phyloP scores from a whole-genome alignment of 352 stramenopile species.

The Stramenopiles sp. region DNA sequence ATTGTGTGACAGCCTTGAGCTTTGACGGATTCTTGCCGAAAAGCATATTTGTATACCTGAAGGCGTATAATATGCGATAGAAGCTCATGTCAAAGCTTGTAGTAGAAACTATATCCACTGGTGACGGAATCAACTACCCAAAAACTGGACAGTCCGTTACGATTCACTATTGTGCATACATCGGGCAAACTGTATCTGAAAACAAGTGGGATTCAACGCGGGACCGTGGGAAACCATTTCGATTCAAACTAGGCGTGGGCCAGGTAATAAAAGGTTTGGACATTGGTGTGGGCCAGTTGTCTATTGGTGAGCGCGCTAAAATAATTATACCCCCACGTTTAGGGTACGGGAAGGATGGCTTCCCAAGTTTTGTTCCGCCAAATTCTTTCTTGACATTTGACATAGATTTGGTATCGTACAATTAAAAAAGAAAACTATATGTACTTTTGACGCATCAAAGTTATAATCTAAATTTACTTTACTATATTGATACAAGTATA shows the following conservation, averaged over 20 bases:
- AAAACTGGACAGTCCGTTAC: conserved; percentile 43
- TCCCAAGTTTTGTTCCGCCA: conserved; percentile 57
- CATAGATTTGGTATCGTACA: conserved; percentile 68
- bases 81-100: conserved; percentile 39
- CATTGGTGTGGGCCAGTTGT: conserved; percentile 80
- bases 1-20: no score
- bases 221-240: conserved; percentile 2
- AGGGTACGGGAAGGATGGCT: conserved; percentile 68
- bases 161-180: conserved; percentile 52
- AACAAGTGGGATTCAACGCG: neutral
- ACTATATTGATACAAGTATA: no score
- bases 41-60: no score
- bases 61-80: conserved; percentile 34
- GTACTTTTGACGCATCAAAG: no score
- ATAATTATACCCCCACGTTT: conserved; percentile 70
- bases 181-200: neutral
- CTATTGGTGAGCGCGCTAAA: conserved; percentile 67
- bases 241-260: neutral
- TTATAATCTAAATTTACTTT: no score
- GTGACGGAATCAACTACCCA: conserved; percentile 39
- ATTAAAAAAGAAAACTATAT: no score
- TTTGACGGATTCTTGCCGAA: no score
- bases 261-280: conserved; percentile 87
- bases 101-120: conserved; percentile 38
- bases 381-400: conserved; percentile 79